phyloP scores from a whole-genome alignment of 768 basidiomycete genomes.

The Coprinellus micaceus region DNA sequence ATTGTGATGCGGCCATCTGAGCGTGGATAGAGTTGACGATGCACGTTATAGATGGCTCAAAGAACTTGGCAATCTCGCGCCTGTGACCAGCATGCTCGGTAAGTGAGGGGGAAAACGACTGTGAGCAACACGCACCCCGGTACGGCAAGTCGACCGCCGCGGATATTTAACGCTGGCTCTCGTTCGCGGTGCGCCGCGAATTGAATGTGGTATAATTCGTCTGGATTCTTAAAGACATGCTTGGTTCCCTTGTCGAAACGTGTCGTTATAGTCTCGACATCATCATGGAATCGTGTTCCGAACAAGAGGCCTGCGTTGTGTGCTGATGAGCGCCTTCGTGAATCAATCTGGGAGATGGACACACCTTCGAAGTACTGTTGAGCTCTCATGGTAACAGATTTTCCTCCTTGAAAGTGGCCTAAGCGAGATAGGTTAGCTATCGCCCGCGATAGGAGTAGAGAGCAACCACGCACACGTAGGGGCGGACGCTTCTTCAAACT shows the following conservation, averaged over 20 bases:
- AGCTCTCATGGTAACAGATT: slow-evolving; percentile 41
- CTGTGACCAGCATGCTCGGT: not conserved
- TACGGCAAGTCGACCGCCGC: slow-evolving; percentile 38
- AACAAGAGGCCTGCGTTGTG: slow-evolving; percentile 8
- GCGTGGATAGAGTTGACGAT: slow-evolving; percentile 15
- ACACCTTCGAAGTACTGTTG: slow-evolving; percentile 31
- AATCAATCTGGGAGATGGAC: not conserved
- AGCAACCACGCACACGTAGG: slow-evolving; percentile 28
- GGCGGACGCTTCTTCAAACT: slow-evolving; percentile 40
- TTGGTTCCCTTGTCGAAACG: slow-evolving; percentile 19
- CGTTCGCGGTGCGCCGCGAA: slow-evolving; percentile 38
- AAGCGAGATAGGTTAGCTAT: not conserved
- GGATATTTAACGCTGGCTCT: slow-evolving; percentile 34
- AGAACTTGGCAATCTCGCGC: slow-evolving; percentile 14
- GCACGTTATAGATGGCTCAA: slow-evolving; percentile 19
- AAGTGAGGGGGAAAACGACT: slow-evolving; percentile 31
- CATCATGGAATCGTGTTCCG: slow-evolving; percentile 8
- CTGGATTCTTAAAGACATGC: slow-evolving; percentile 12
- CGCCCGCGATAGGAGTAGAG: not conserved
- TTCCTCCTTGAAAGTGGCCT: slow-evolving; percentile 44
- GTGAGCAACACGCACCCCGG: slow-evolving; percentile 19
- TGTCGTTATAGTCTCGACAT: slow-evolving; percentile 10
- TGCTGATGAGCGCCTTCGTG: not conserved
- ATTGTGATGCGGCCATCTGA: slow-evolving; percentile 8
- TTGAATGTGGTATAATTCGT: slow-evolving; percentile 35